A percentile compares a stretch with the other conserved stretches of the same genome.
These are phyloP conservation scores for Chenopodium album DNA, from an alignment of 148 eudicot species.

Conservation along the genomic window DNA sequence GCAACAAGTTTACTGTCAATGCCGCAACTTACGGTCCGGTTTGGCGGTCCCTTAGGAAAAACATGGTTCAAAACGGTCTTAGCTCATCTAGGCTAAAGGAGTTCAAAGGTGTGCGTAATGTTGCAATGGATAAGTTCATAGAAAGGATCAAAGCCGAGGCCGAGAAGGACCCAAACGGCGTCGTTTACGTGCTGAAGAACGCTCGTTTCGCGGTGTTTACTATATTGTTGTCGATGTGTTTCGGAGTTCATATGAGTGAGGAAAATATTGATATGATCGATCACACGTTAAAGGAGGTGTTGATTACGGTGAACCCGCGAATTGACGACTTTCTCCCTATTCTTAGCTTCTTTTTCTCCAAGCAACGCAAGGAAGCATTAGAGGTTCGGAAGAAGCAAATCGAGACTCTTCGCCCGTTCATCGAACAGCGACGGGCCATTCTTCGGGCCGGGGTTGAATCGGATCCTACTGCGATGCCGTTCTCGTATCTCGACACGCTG, in stretches of 20 bases:
- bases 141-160: constrained; percentile 55
- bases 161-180: constrained; percentile 41
- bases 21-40: constrained; percentile 75
- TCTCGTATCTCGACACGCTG: constrained; percentile 81
- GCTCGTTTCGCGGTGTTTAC: constrained; percentile 76
- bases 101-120: constrained; percentile 41
- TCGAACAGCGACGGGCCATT: constrained; percentile 51
- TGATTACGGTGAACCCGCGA: constrained; percentile 69
- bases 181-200: constrained; percentile 58
- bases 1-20: constrained; percentile 83
- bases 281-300: constrained; percentile 66
- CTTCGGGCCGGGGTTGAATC: constrained; percentile 42
- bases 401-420: constrained; percentile 51
- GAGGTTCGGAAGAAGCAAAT: constrained; percentile 67
- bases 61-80: constrained; percentile 87
- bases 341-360: constrained; percentile 64
- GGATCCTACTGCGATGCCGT: constrained; percentile 41
- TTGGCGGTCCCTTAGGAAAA: constrained; percentile 77
- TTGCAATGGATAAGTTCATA: constrained; percentile 63
- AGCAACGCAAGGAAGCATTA: constrained; percentile 53
- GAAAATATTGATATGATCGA: constrained; percentile 57
- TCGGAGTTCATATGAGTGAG: constrained; percentile 89
- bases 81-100: constrained; percentile 48
- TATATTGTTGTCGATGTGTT: constrained; percentile 72
- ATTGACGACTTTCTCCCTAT: constrained; percentile 77